phyloP scores from a whole-genome alignment of 2,329 filamentous ascomycete species.

The Clarireedia hainanense region DNA sequence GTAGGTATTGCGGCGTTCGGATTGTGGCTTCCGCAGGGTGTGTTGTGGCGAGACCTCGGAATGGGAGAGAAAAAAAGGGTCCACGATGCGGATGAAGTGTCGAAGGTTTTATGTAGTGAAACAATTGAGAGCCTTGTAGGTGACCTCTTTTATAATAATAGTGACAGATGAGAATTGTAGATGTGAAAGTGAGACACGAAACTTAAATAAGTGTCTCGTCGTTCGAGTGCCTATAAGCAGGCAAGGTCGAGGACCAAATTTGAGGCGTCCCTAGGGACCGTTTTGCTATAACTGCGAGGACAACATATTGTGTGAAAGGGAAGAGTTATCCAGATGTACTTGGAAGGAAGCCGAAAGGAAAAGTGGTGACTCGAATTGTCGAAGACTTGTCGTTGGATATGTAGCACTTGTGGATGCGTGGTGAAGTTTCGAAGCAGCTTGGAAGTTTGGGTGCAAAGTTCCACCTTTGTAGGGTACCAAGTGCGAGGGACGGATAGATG shows the following conservation, averaged over 20 bases:
- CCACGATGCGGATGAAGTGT: not conserved
- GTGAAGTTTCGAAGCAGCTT: not conserved
- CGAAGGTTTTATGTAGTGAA: slow-evolving; percentile 1
- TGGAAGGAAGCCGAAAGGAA: slow-evolving; percentile 3
- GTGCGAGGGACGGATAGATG: too few species aligned
- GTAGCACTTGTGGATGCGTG: not conserved
- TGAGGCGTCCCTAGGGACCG: slow-evolving; percentile 40
- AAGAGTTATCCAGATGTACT: slow-evolving; percentile 17
- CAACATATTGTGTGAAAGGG: slow-evolving; percentile 22
- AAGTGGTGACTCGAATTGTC: not conserved
- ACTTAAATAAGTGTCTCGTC: slow-evolving; percentile 2
- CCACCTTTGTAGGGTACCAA: not conserved
- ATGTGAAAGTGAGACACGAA: not conserved
- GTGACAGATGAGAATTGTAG: not conserved
- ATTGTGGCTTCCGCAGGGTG: not conserved
- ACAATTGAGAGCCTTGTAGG: not conserved
- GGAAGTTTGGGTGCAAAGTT: not conserved
- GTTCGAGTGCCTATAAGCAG: slow-evolving; percentile 9
- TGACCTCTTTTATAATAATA: not conserved
- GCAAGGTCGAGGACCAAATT: slow-evolving; percentile 15
- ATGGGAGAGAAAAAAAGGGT: not conserved
- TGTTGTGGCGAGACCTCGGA: not conserved
- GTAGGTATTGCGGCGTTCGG: not conserved
- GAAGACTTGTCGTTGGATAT: not conserved
- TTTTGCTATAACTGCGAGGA: slow-evolving; percentile 31